A percentile compares a stretch with the other conserved stretches of the same genome.
Evolutionary conservation across 2,329 filamentous ascomycete species (phyloP).

Genomic region (Botrytis sinoallii): DNA sequence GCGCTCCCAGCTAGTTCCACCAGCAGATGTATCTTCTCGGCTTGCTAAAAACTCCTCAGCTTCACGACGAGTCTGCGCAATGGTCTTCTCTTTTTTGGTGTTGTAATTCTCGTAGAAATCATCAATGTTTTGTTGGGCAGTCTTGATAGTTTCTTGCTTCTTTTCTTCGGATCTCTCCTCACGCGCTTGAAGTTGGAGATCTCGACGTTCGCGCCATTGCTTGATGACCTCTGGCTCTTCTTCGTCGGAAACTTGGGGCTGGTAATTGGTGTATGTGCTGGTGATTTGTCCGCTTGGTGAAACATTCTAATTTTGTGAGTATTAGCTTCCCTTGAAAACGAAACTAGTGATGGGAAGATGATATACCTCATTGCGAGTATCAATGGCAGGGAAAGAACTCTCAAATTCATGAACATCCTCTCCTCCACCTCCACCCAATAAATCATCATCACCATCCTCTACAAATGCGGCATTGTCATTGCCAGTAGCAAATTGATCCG

Average conservation of each 20-base stretch:
- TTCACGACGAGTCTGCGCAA: constrained; percentile 83
- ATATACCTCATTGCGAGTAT: constrained; percentile 62
- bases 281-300: constrained; percentile 79
- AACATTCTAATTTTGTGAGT: constrained; percentile 52
- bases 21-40: constrained; percentile 88
- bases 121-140: constrained; percentile 91
- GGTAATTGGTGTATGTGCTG: constrained; percentile 46
- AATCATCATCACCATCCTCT: constrained; percentile 66
- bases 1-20: constrained; percentile 97
- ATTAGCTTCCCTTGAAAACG: background rate
- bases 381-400: constrained; percentile 84
- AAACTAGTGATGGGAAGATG: constrained; percentile 4
- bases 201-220: constrained; percentile 89
- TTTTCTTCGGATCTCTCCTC: constrained; percentile 78
- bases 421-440: constrained; percentile 58
- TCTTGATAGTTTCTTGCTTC: constrained; percentile 81
- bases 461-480: constrained; percentile 66
- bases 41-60: constrained; percentile 88
- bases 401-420: constrained; percentile 60
- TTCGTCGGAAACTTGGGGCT: constrained; percentile 54
- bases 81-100: constrained; percentile 91
- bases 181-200: constrained; percentile 77
- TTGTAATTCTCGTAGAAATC: constrained; percentile 99
- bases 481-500: constrained; percentile 79
- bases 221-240: constrained; percentile 85